Base-by-base conservation (phyloP, 2,329 filamentous ascomycete species). In the Trichophyton rubrum region DNA sequence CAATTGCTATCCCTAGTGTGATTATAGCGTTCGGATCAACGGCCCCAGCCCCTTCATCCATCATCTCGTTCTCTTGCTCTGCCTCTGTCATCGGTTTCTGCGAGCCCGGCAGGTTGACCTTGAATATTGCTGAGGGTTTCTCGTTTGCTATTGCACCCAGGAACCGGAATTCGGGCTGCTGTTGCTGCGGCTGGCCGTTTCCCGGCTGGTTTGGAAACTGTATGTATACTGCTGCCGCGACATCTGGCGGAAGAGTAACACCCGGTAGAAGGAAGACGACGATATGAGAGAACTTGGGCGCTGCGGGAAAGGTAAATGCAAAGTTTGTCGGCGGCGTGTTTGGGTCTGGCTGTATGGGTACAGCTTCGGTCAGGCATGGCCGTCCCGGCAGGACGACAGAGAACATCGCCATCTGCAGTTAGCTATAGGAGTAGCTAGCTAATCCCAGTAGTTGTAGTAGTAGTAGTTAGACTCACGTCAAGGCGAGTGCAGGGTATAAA, bases 61-160 rank as follows among this genome's bases (percentile, higher is more conserved):
- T 78, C 80, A 78, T 77, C 35, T 73, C 72, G 58, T 72, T 73
- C 68, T 66, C 73, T 58, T 40, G 73, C 69, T 66, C 73, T 59
- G 67, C 73, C 68, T 70, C 73, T 41, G 66, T 68, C 63, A 66
- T 66, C 22, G 22, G 62, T 6, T 61, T 61, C n/a, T 47, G 30
- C 27, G 33, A 38, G 8, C 47, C 56, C 5, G 64, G 62, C 15
- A 69, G 56, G 56, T 78, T 80, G 65, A 95, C 78, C 72, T 88
- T 90, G 79, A 97, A 96, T 61, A 97, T 88, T 40, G 91, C 90
- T 66, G 87, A 92, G 67, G 93, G 90, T 70, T 96, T 96, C 61
- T 91, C 90, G 40, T 88, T 86, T 1, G 89, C 91, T 60, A 99
- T 85, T 56, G 86, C 93, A 64, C 95, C 93, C 3, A 97, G 84